Conservation (phyloP, 345 rosid species). For the Gossypium ekmanianum region DNA sequence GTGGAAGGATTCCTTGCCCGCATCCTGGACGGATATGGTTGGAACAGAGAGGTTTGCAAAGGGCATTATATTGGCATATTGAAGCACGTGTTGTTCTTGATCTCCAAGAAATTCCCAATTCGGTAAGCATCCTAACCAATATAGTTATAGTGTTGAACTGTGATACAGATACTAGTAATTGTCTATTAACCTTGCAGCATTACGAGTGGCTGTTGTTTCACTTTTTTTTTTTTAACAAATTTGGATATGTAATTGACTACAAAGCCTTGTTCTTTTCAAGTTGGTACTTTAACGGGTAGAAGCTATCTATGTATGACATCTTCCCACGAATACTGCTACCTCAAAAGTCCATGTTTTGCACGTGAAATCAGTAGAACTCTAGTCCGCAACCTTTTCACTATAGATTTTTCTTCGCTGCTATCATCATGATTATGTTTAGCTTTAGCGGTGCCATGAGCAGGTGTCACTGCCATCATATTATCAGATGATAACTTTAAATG, state of each 20-base stretch:
- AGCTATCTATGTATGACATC: background rate
- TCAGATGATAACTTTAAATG: background rate
- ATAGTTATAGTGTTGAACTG: background rate
- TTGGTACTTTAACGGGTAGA: background rate
- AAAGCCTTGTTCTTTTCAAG: background rate
- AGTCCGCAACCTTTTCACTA: background rate
- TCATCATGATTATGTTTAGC: background rate
- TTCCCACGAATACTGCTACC: background rate
- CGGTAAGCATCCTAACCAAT: conserved; percentile 41
- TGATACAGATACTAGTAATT: background rate
- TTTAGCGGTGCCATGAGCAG: background rate
- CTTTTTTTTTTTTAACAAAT: background rate
- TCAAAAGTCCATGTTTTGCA: background rate
- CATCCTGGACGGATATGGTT: conserved; percentile 94
- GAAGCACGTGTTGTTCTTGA: conserved; percentile 97
- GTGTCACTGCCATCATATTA: background rate
- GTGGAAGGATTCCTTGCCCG: conserved; percentile 90
- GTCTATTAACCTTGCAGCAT: background rate
- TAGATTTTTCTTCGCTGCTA: background rate
- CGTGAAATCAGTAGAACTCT: background rate
- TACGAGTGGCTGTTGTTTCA: background rate
- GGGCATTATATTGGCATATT: conserved; percentile 94
- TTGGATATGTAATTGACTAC: background rate
- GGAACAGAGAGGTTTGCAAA: conserved; percentile 94
- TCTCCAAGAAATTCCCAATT: conserved; percentile 63